Base-by-base conservation (phyloP, 1,284 basidiomycete genomes). In the Ganoderma boninense region DNA sequence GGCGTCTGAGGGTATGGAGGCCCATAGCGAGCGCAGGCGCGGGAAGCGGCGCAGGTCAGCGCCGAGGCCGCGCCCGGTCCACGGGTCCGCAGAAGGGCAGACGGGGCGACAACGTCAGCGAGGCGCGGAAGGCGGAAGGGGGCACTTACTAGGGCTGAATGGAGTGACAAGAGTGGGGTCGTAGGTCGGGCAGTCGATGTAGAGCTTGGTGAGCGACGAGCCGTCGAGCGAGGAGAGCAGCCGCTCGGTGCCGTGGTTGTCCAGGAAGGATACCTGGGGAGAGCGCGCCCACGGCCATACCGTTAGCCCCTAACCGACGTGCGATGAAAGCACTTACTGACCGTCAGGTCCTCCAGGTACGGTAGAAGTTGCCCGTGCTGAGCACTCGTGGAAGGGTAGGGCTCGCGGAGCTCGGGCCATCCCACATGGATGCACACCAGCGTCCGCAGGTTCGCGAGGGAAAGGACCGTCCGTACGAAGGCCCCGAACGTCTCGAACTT, bases 111-210 rank as follows among this genome's bases (percentile, higher is more conserved):
- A 16, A 29, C 29, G 29, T 32, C 26, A 52, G n/a, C 23, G 49
- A 5, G 4, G 8, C 0, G 8, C 2, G 1, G 2, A 16, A 26
- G n/a, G 23, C n/a, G n/a, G 10, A 23, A n/a, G n/a, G n/a, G n/a
- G n/a, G n/a, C n/a, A n/a, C 54, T 56, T 32, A 32, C 54, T 32
- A 16, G 14, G 29, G 32, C 6, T 32, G 29, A 16, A 32, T 7
- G 16, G 13, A 14, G n/a, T 49, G 20, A 16, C 14, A 5, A 14
- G 14, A 8, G 26, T 4, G 10, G 23, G 14, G 54, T 32, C 26
- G 29, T 29, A 54, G 14, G 29, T 56, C 10, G 54, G 54, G 29
- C 16, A 32, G 54, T 56, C 29, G 29, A 56, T 56, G 54, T 6
- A 56, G 26, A 56, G 54, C 26, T 32, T 29, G 13, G 26, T 56